Percentiles rank a stretch among this genome's conserved stretches.
Evolutionary conservation across 2,329 filamentous ascomycete genomes (phyloP).

Genomic region (Penicillium sp.): DNA sequence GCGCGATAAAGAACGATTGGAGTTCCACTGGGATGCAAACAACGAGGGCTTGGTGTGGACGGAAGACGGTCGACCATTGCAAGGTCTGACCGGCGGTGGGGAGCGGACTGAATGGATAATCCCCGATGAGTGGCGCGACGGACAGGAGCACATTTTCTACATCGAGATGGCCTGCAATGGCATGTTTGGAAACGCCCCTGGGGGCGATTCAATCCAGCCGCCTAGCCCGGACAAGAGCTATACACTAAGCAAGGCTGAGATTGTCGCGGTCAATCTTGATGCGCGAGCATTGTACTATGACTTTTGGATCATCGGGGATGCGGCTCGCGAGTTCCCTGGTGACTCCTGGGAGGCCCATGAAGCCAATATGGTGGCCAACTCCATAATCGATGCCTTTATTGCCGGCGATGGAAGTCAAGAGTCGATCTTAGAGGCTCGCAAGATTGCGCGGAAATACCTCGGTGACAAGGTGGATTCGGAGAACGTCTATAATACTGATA

Average conservation of each 20-base stretch:
- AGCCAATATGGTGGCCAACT: slow-evolving; percentile 75
- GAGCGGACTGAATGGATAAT: slow-evolving; percentile 90
- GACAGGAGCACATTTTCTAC: slow-evolving; percentile 82
- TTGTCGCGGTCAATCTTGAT: slow-evolving; percentile 81
- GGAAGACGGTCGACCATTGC: slow-evolving; percentile 79
- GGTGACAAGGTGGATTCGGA: slow-evolving; percentile 75
- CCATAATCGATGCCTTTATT: slow-evolving; percentile 86
- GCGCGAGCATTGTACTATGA: slow-evolving; percentile 81
- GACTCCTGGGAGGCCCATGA: slow-evolving; percentile 86
- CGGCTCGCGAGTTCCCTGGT: slow-evolving; percentile 80
- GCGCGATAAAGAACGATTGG: slow-evolving; percentile 70
- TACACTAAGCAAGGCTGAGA: slow-evolving; percentile 68
- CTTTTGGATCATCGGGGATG: slow-evolving; percentile 93
- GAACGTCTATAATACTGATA: slow-evolving; percentile 73
- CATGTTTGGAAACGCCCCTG: slow-evolving; percentile 92
- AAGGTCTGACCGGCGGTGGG: slow-evolving; percentile 83
- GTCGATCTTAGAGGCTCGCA: slow-evolving; percentile 71
- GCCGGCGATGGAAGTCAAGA: slow-evolving; percentile 66
- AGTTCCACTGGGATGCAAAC: slow-evolving; percentile 92
- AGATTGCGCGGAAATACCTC: slow-evolving; percentile 77
- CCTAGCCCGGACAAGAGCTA: slow-evolving; percentile 81
- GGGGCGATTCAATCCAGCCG: slow-evolving; percentile 81
- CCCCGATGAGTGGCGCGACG: slow-evolving; percentile 73
- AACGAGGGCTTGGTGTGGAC: slow-evolving; percentile 95
- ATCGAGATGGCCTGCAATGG: slow-evolving; percentile 98